These are phyloP conservation scores for Colletotrichum tamarilloi DNA, from an alignment of 2,329 filamentous ascomycete species.

Conservation along the genomic window DNA sequence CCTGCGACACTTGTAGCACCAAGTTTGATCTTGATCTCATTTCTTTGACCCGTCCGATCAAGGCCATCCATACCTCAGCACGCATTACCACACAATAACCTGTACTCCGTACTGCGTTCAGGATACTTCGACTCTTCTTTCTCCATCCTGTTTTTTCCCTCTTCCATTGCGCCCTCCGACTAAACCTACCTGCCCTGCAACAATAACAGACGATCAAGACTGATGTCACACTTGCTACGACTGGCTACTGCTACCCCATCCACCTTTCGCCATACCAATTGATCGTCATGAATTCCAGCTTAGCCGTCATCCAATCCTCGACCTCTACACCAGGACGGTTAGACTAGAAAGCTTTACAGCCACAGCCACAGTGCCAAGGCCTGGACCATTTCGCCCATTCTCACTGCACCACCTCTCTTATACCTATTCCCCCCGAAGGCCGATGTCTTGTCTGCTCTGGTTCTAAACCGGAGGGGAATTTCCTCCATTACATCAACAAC, in stretches of 20 bases:
- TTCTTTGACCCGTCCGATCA: conserved; percentile 15
- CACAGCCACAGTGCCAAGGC: conserved; percentile 25
- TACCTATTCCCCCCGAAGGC: conserved; percentile 9
- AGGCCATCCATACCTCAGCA: not conserved
- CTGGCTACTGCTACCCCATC: not conserved
- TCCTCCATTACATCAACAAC: not conserved
- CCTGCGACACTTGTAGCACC: conserved; percentile 15
- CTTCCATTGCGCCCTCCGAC: not conserved
- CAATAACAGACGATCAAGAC: conserved; percentile 4
- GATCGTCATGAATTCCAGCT: conserved; percentile 33
- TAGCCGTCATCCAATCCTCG: conserved; percentile 31
- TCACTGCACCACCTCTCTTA: not conserved
- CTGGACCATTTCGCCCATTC: conserved; percentile 23
- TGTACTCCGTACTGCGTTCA: not conserved
- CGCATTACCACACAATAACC: not conserved
- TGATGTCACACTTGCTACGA: conserved; percentile 21
- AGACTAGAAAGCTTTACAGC: conserved; percentile 33
- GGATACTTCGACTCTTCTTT: conserved; percentile 4
- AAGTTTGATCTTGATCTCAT: conserved; percentile 9
- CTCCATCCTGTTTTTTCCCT: conserved; percentile 1
- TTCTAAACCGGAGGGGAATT: conserved; percentile 3
- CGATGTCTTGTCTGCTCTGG: conserved; percentile 15
- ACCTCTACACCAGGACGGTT: conserved; percentile 31
- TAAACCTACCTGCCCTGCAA: not conserved
- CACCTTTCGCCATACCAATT: conserved; percentile 15